Conservation (phyloP, 768 basidiomycete genomes). For the Pleurotus ostreatus region DNA sequence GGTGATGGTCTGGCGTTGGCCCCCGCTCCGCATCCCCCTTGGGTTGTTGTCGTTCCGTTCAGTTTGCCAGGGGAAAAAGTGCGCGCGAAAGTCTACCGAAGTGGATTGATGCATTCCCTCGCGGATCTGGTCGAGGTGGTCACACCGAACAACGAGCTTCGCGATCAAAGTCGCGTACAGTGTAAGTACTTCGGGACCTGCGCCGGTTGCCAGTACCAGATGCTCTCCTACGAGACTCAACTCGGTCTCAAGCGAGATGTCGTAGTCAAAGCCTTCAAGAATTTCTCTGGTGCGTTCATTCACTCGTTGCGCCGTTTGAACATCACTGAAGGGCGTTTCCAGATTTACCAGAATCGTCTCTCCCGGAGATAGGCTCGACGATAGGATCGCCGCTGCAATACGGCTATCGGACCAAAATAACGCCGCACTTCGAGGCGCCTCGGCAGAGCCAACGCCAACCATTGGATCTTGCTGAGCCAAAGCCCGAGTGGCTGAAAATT, state of each 20-base stretch:
- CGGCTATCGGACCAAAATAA: constrained; percentile 93
- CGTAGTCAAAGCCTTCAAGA: constrained; percentile 77
- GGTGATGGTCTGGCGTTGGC: constrained; percentile 66
- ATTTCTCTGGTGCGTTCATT: constrained; percentile 54
- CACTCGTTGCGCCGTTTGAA: not conserved
- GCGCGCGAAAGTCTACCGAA: constrained; percentile 66
- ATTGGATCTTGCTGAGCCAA: constrained; percentile 18
- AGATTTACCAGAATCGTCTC: constrained; percentile 51
- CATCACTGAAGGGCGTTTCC: constrained; percentile 6
- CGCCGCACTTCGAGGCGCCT: constrained; percentile 92
- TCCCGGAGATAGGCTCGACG: constrained; percentile 71
- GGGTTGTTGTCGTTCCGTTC: constrained; percentile 84
- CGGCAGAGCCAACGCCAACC: constrained; percentile 22
- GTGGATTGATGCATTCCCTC: constrained; percentile 66
- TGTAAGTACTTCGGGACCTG: constrained; percentile 91
- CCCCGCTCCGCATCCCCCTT: constrained; percentile 45
- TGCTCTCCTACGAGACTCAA: constrained; percentile 85
- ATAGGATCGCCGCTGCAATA: constrained; percentile 89
- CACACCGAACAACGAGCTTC: constrained; percentile 54
- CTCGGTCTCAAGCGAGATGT: constrained; percentile 84
- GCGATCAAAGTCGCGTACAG: constrained; percentile 61
- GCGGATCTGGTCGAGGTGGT: constrained; percentile 71
- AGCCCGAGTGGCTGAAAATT: constrained; percentile 74
- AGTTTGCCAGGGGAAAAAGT: constrained; percentile 81
- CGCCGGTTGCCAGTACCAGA: constrained; percentile 95